Base-by-base conservation (phyloP, 495 filamentous ascomycete species). In the Clohesyomyces aquaticus region DNA sequence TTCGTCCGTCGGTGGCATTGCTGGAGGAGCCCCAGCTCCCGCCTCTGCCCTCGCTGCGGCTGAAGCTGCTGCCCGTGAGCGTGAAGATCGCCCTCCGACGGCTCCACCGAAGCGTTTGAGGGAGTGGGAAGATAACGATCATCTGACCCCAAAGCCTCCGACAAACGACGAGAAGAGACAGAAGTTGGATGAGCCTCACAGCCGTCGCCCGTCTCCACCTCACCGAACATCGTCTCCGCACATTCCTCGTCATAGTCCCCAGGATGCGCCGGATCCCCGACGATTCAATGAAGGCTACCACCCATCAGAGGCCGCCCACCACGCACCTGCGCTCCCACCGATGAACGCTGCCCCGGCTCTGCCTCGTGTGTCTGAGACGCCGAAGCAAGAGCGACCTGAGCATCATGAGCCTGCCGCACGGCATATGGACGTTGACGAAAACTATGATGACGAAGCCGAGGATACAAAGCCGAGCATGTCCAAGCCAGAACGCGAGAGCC, bases 341-440 rank as follows among this genome's bases (percentile, higher is more conserved):
- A 86, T 89, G 63, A 61, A 65, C 29, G 19, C 54, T 19, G 29
- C 70, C n/a, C 58, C 55, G 35, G 55, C 59, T 50, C 54, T 60
- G 21, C 66, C 62, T 48, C 67, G 63, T 29, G 63, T 70, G 63
- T 38, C 67, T 2, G 67, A 70, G 59, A 63, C 67, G 0, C 63
- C 67, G 19, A 70, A 70, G 47, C 63, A 70, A 54, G 67, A 70
- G 35, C 59, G 61, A 42, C 63, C 59, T 12, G 65, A 73, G 55
- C 65, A 70, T 22, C 71, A 80, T 22, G 94, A 98, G 77, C 83
- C 92, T 12, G 90, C 94, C 4, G 89, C 90, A 32, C 84, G 94
- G 9, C 94, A 96, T 74, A 95, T 98, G 87, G 94, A 98, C 22
- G 88, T 98, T 45, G 94, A 98, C 72, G 93, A 98, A 74, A 87